Base-by-base conservation (phyloP, 2,329 filamentous ascomycete genomes). In the Trichophyton simii region DNA sequence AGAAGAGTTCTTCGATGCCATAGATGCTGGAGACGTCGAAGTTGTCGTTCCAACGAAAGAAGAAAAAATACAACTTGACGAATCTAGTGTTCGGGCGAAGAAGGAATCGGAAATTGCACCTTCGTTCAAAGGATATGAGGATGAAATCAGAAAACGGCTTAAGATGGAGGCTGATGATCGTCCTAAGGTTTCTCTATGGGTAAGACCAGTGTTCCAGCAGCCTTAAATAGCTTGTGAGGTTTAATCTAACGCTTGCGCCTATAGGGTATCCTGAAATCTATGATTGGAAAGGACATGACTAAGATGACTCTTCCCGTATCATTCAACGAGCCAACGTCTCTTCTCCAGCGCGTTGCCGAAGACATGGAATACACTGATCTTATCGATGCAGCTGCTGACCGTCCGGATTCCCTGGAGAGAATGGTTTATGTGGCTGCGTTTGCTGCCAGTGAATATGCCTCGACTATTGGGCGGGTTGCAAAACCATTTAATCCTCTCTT, bases 231-330 rank as follows among this genome's bases (percentile, higher is more conserved):
- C n/a, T 2, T 42, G 1, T 25, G 5, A 18, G 11, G 9, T 31
- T 5, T 42, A 4, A 59, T n/a, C 57, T 48, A 50, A 59, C 28
- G 36, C 25, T 31, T 31, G 20, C 20, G 50, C 41, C 28, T 41
- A 31, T 66, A 96, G 91, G 87, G 88, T 66, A 96, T 99, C 67
- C 78, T 99, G 65, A 99, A 97, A 78, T 97, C 92, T 22, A 97
- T 99, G 94, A 96, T 99, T 75, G 94, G 94, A 65, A 97, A 99
- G 73, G 94, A 99, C 71, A 97, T 99, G 94, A 97, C 94, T 42
- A 97, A 95, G 79, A 99, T 99, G 92, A 97, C 94, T 0, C 78
- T 99, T 20, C 94, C 94, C 0, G 94, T 99, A 1, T 96, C 94
- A 0, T 97, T 99, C 79, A 99, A 99, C 75, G 94, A 99, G 74